Evolutionary conservation across 1,284 basidiomycete species (phyloP), one percentile per base, ranked within the genome.

Genomic region (Cryptococcus floricola): DNA sequence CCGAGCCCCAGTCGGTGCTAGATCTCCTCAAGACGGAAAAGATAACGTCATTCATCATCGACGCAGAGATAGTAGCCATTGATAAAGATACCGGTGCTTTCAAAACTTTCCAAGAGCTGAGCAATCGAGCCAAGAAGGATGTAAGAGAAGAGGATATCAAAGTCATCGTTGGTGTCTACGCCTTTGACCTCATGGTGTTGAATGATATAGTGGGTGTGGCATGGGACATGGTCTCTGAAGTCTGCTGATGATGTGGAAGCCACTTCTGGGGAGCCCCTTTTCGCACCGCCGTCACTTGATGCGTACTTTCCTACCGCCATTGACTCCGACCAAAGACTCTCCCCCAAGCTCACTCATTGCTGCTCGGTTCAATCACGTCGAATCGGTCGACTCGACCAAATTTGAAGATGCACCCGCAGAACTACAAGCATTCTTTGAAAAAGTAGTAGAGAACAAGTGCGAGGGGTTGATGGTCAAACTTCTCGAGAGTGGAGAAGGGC

Each of bases 81-180:
- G 92, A 98, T 76, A 85, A 86, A 63, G 83, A 83, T 45, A 89
- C 86, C 0, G 85, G 85, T 42, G 87, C 87, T 60, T 82, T 98
- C 48, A 85, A 97, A 80, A 95, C 95, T 0, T 99, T 99, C 83
- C 96, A 99, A 77, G 95, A 98, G 70, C 83, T 99, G 5, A 92
- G 90, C 64, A 87, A 86, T 63, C 84, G 96, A 50, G 98, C 98
- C 69, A 87, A 96, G 55, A 99, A 99, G 77, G 96, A 98, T 65
- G 96, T 98, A 67, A 91, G 89, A 71, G 84, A 94, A 0, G 90
- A 94, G 70, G 94, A 98, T 71, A 94, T 99, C 69, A 89, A 92
- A 80, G 88, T 98, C 59, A 85, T 87, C 53, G 96, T 98, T 13
- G 95, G 92, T 67, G 82, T 99, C 4, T 98, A 93, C 73, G 92